Conservation (phyloP, 1,139 yeast species). For the Debaryomyces nepalensis region DNA sequence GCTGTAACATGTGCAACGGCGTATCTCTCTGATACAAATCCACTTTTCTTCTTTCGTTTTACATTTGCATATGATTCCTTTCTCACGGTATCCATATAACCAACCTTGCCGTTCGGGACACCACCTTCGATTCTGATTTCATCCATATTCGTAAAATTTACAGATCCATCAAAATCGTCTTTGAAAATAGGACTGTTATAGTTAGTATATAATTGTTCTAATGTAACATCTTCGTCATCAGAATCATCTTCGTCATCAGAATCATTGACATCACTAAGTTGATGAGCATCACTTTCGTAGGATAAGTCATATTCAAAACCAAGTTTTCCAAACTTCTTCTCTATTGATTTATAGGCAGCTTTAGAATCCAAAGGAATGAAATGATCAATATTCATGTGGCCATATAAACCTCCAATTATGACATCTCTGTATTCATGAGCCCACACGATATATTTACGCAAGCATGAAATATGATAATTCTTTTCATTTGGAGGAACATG, state of each 20-base stretch:
- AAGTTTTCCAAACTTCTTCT: conserved; percentile 20
- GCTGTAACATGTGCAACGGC: conserved; percentile 72
- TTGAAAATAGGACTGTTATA: conserved; percentile 8
- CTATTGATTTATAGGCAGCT: conserved; percentile 63
- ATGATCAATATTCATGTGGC: conserved; percentile 90
- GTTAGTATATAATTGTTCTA: conserved; percentile 9
- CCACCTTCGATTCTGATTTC: conserved; percentile 52
- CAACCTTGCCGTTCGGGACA: conserved; percentile 66
- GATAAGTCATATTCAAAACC: conserved; percentile 15
- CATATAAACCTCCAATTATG: conserved; percentile 80
- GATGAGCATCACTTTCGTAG: conserved; percentile 12
- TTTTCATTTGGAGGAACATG: conserved; percentile 88
- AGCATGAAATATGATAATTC: conserved; percentile 73
- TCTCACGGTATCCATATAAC: conserved; percentile 61
- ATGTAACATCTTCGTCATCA: conserved; percentile 17
- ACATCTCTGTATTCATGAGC: conserved; percentile 80
- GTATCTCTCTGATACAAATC: conserved; percentile 59
- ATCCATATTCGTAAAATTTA: conserved; percentile 13
- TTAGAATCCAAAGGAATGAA: conserved; percentile 76
- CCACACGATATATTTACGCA: conserved; percentile 76
- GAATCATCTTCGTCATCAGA: conserved; percentile 16
- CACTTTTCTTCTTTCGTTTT: conserved; percentile 49
- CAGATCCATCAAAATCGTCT: not conserved
- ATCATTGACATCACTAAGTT: conserved; percentile 17
- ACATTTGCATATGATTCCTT: conserved; percentile 53